Evolutionary conservation across 306 rosid genomes (phyloP), one percentile per base, ranked within the genome.

Genomic region (Ziziphus jujuba): DNA sequence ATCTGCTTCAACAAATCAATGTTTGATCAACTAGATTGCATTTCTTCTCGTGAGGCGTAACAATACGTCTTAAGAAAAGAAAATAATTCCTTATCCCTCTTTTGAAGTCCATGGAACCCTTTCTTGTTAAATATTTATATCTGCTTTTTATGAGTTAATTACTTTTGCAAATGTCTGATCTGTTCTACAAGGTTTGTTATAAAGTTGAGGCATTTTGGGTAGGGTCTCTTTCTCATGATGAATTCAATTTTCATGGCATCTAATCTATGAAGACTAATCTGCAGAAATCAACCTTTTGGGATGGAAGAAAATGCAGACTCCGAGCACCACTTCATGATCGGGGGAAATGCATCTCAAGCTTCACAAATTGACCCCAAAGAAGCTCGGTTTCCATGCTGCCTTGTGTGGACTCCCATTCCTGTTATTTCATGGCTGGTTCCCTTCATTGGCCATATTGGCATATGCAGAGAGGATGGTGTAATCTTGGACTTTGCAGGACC

Each of bases 401-500:
- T 95, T 72, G 99, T 95, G 72, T 95, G 99, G 99, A 83, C 99
- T 20, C 97, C 97, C 65, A 90, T 95, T 85, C 99, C 97, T 47
- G 86, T 90, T 54, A 80, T 95, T 61, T 90, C 99, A 0, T 95
- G 99, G 96, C 75, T 95, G 71, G 61, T 95, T 81, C 96, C 99
- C 73, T 90, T 87, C 71, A 83, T 95, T 31, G 99, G 99, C 60
- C 99, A 95, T 78, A 75, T 90, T 60, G 99, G 97, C 67, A 95
- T 95, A 58, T 89, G 95, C 81, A 87, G 97, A 74, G 97, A 95
- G 80, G 99, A 90, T 70, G 97, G 99, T 13, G 95, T 95, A 22
- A 87, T 95, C 69, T 79, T 95, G 88, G 97, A 95, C 85, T 95
- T 88, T 72, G 97, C 99, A 7, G 99, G 96, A 61, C 99, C 99